Percentiles rank a stretch among this genome's conserved stretches.
Evolutionary conservation across 2,329 filamentous ascomycete species (phyloP).

Genomic region (Hypoxylon sp.): DNA sequence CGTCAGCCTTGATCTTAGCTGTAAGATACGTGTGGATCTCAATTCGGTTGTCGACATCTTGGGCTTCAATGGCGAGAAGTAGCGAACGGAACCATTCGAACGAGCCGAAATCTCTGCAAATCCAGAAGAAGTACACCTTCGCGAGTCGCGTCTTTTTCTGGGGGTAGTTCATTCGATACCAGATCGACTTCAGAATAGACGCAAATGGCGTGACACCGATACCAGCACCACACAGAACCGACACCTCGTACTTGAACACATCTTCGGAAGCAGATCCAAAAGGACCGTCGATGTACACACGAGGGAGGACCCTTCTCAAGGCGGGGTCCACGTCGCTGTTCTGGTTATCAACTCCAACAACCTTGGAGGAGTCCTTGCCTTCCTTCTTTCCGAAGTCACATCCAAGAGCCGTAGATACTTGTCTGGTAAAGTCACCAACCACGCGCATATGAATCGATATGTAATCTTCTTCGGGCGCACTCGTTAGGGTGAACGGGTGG

Average conservation of each 20-base stretch:
- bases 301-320: constrained; percentile 80
- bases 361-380: constrained; percentile 70
- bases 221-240: constrained; percentile 84
- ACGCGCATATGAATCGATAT: constrained; percentile 89
- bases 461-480: constrained; percentile 90
- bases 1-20: constrained; percentile 87
- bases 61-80: constrained; percentile 86
- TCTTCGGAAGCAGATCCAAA: constrained; percentile 90
- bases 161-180: constrained; percentile 93
- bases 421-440: constrained; percentile 85
- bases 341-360: constrained; percentile 76
- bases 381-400: constrained; percentile 77
- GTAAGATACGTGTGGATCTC: constrained; percentile 93
- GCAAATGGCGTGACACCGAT: constrained; percentile 91
- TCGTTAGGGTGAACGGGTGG: constrained; percentile 88
- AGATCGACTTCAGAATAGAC: constrained; percentile 90
- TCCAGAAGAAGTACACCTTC: constrained; percentile 95
- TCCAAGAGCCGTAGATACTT: constrained; percentile 78
- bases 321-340: constrained; percentile 76
- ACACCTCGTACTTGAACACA: constrained; percentile 89
- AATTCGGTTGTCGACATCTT: constrained; percentile 86
- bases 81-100: constrained; percentile 93
- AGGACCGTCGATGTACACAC: constrained; percentile 86
- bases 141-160: constrained; percentile 82
- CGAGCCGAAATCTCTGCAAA: constrained; percentile 88